A percentile compares a stretch with the other conserved stretches of the same genome.
phyloP scores from a whole-genome alignment of 768 basidiomycete species.

The Auriculariales sp. region DNA sequence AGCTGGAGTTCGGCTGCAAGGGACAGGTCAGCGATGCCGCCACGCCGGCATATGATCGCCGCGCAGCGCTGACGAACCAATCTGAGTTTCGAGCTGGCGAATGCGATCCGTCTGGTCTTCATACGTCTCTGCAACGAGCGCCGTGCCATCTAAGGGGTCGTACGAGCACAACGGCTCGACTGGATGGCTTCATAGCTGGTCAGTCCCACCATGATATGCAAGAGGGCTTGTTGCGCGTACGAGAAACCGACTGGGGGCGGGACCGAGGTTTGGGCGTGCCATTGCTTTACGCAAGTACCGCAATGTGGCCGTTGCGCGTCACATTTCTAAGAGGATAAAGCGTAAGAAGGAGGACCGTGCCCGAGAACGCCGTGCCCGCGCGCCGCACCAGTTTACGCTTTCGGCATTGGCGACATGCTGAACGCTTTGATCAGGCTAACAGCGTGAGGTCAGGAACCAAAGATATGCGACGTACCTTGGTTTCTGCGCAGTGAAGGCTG shows the following conservation, averaged over 20 bases:
- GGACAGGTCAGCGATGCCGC: neutral
- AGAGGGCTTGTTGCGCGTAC: conserved; percentile 26
- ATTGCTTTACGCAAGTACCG: conserved; percentile 75
- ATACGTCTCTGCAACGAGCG: conserved; percentile 51
- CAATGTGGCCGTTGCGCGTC: conserved; percentile 80
- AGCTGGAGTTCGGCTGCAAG: conserved; percentile 45
- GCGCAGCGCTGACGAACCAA: conserved; percentile 31
- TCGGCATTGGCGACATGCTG: conserved; percentile 75
- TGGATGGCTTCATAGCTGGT: conserved; percentile 44
- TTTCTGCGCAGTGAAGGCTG: conserved; percentile 65
- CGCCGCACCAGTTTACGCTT: conserved; percentile 65
- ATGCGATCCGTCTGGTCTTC: conserved; percentile 66
- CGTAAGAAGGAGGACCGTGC: conserved; percentile 1
- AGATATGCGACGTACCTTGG: conserved; percentile 37
- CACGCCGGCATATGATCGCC: conserved; percentile 2
- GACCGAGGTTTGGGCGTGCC: conserved; percentile 69
- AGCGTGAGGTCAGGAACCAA: neutral
- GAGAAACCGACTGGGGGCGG: conserved; percentile 77
- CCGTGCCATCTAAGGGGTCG: conserved; percentile 72
- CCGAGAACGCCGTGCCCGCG: neutral
- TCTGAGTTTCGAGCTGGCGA: conserved; percentile 59
- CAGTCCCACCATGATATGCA: conserved; percentile 5
- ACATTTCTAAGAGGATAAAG: conserved; percentile 47
- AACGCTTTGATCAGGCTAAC: neutral
- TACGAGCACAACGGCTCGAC: conserved; percentile 73